Percentiles rank a stretch among this genome's conserved stretches.
phyloP scores from a whole-genome alignment of 2,329 filamentous ascomycete genomes.

The Penicillium aurantiogriseum region DNA sequence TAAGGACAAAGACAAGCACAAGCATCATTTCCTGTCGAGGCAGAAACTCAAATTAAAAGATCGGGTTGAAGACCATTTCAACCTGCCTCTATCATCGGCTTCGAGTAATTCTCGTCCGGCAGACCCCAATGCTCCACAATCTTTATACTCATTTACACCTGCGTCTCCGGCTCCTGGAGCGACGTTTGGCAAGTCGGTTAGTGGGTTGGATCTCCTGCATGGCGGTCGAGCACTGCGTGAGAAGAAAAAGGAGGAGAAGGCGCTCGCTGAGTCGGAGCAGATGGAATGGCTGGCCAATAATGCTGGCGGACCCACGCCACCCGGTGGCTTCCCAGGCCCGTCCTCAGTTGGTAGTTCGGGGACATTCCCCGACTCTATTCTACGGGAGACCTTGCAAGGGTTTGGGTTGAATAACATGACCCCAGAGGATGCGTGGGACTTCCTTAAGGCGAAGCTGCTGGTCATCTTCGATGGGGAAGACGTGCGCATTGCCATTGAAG shows the following conservation, averaged over 20 bases:
- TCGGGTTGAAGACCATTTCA: constrained; percentile 54
- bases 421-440: constrained; percentile 64
- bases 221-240: constrained; percentile 74
- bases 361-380: constrained; percentile 31
- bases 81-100: constrained; percentile 62
- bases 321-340: constrained; percentile 34
- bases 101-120: constrained; percentile 64
- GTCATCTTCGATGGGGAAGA: constrained; percentile 66
- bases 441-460: constrained; percentile 62
- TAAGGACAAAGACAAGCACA: constrained; percentile 49
- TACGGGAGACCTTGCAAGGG: constrained; percentile 44
- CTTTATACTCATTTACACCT: constrained; percentile 65
- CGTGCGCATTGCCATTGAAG: constrained; percentile 63
- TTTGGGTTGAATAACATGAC: constrained; percentile 70
- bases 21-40: constrained; percentile 64
- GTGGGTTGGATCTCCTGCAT: constrained; percentile 74
- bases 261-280: constrained; percentile 39
- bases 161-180: constrained; percentile 60
- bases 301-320: constrained; percentile 24
- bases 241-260: constrained; percentile 73
- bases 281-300: constrained; percentile 35
- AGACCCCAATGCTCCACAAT: constrained; percentile 62
- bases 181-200: constrained; percentile 77
- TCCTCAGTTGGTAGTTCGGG: constrained; percentile 34
- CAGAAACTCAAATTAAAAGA: constrained; percentile 65